Evolutionary conservation across 305 asterid genomes (phyloP).

Genomic region (Fraxinus albicans): DNA sequence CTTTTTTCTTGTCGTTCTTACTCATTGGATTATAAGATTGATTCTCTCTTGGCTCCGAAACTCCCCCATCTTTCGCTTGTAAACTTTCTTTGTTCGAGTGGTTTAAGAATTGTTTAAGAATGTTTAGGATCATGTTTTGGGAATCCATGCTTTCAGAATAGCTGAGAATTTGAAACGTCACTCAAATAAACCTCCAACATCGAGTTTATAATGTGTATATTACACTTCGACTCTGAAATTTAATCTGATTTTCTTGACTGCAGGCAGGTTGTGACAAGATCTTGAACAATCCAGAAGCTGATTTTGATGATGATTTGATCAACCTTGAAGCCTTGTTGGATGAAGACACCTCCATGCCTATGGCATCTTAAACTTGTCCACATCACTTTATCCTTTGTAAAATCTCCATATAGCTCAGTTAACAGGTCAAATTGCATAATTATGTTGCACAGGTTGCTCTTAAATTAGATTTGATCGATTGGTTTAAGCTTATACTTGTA

Average conservation of each 20-base stretch:
- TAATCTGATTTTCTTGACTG: conserved; percentile 16
- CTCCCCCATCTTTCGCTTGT: background rate
- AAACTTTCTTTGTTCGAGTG: background rate
- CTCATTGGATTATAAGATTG: background rate
- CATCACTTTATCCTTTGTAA: conserved; percentile 10
- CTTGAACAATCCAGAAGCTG: conserved; percentile 46
- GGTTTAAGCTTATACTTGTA: conserved; percentile 16
- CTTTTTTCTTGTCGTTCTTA: background rate
- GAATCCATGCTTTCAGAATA: background rate
- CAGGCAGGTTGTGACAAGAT: conserved; percentile 61
- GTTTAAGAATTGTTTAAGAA: background rate
- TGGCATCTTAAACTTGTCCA: conserved; percentile 28
- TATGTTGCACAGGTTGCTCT: conserved; percentile 41
- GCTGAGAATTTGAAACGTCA: background rate
- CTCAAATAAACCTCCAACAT: background rate
- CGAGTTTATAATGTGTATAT: background rate
- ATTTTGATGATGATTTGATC: conserved; percentile 64
- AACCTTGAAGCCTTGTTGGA: conserved; percentile 68
- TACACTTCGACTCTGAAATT: background rate
- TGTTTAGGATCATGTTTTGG: background rate
- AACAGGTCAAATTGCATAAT: conserved; percentile 33
- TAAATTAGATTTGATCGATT: conserved; percentile 33
- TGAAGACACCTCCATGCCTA: conserved; percentile 60
- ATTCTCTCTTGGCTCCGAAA: background rate
- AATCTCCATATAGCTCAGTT: conserved; percentile 21